phyloP scores from a whole-genome alignment of 2,329 filamentous ascomycete genomes.

The Aspergillus felis region DNA sequence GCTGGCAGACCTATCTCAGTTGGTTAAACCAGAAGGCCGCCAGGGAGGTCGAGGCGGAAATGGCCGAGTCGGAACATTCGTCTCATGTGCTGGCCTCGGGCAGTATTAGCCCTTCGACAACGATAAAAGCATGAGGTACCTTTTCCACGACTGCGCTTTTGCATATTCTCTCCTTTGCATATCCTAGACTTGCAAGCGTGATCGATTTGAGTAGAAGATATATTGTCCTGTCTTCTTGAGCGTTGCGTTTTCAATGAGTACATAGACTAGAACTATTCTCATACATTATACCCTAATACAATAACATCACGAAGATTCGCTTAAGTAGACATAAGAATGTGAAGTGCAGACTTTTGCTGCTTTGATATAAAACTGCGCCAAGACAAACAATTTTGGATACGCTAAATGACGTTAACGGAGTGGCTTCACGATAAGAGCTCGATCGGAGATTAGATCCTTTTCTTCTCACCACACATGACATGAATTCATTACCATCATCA shows the following conservation, averaged over 20 bases:
- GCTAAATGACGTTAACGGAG: not conserved
- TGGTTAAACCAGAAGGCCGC: conserved; percentile 74
- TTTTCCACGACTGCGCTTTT: not conserved
- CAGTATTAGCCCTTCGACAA: conserved; percentile 6
- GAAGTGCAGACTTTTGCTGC: no score
- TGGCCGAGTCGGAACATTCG: conserved; percentile 10
- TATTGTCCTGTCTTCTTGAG: not conserved
- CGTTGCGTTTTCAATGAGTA: not conserved
- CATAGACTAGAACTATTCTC: not conserved
- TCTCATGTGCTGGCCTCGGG: conserved; percentile 8
- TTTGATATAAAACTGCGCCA: no score
- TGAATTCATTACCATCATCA: conserved; percentile 16
- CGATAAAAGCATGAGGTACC: conserved; percentile 11
- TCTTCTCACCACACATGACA: conserved; percentile 9
- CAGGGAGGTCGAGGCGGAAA: conserved; percentile 45
- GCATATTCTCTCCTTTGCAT: not conserved
- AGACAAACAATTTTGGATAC: no score
- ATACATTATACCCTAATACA: not conserved
- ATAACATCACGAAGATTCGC: not conserved
- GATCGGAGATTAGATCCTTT: not conserved
- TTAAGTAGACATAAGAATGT: not conserved
- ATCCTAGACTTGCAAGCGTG: not conserved
- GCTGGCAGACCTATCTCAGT: conserved; percentile 89
- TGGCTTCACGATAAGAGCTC: not conserved
- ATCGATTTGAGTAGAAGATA: not conserved